Conservation (phyloP, 352 stramenopile genomes). For the Achlya hypogyna region DNA sequence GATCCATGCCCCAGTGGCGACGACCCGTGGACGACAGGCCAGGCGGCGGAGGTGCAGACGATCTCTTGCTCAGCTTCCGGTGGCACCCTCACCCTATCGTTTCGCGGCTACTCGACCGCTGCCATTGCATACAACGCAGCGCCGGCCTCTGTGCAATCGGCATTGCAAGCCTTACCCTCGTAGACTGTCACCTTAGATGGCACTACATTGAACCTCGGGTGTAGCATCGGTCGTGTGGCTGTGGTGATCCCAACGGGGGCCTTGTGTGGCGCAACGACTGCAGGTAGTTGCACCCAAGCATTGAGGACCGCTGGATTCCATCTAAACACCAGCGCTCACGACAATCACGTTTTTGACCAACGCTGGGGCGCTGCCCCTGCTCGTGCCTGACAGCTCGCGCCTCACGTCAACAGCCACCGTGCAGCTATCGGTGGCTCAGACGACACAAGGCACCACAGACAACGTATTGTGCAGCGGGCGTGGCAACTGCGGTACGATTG, state of each 20-base stretch:
- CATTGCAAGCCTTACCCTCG: conserved; percentile 49
- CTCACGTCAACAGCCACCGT: conserved; percentile 36
- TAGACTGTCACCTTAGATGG: conserved; percentile 22
- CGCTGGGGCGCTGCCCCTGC: conserved; percentile 42
- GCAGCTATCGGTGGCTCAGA: conserved; percentile 23
- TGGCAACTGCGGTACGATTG: conserved; percentile 42
- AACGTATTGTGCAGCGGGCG: conserved; percentile 67
- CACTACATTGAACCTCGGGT: not conserved
- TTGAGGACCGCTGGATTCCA: not conserved
- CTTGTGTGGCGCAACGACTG: conserved; percentile 35
- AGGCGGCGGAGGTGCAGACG: conserved; percentile 70
- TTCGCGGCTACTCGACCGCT: conserved; percentile 54
- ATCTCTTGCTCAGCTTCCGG: conserved; percentile 52
- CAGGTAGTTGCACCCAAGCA: conserved; percentile 26
- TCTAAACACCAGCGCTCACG: conserved; percentile 12
- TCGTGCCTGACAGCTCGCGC: conserved; percentile 27
- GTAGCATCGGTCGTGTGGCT: conserved; percentile 41
- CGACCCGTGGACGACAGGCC: conserved; percentile 72
- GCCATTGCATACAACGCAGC: conserved; percentile 29
- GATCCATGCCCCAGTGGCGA: conserved; percentile 75
- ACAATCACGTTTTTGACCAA: conserved; percentile 55
- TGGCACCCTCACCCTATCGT: conserved; percentile 72
- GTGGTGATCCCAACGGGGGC: conserved; percentile 32
- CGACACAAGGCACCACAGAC: conserved; percentile 44
- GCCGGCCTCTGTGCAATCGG: conserved; percentile 24